These are phyloP conservation scores for Phytophthora quininea DNA, from an alignment of 352 stramenopile genomes.

Conservation along the genomic window DNA sequence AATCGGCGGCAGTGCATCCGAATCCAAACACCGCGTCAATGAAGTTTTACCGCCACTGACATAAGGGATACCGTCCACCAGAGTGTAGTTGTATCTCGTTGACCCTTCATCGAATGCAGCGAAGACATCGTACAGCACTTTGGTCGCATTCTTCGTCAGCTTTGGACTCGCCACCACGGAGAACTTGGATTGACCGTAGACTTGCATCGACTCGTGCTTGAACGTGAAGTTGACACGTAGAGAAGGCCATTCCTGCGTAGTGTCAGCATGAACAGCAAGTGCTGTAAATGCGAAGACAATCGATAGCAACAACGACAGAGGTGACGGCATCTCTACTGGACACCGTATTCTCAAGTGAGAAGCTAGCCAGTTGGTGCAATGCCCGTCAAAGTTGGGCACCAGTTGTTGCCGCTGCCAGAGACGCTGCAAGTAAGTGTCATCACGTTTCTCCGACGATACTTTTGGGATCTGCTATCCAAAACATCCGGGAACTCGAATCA, in stretches of 20 bases:
- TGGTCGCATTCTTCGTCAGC: constrained; percentile 10
- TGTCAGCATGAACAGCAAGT: background rate
- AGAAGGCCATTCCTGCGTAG: background rate
- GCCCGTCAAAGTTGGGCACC: background rate
- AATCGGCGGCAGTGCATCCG: constrained; percentile 22
- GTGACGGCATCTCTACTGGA: background rate
- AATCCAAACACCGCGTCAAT: constrained; percentile 17
- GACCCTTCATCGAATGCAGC: constrained; percentile 24
- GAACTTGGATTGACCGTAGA: constrained; percentile 36
- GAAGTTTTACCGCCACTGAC: background rate
- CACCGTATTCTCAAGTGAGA: constrained; percentile 3
- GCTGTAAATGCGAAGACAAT: background rate
- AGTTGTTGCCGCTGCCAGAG: background rate
- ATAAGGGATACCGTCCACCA: constrained; percentile 34
- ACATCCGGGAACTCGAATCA: no score
- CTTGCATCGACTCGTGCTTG: constrained; percentile 36
- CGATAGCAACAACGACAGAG: background rate
- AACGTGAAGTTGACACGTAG: constrained; percentile 32
- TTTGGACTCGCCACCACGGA: constrained; percentile 34
- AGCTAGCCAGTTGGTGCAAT: background rate
- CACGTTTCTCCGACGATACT: background rate
- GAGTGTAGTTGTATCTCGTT: constrained; percentile 30
- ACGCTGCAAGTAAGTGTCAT: background rate
- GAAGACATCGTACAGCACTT: constrained; percentile 36
- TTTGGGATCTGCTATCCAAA: no score